A percentile compares a stretch with the other conserved stretches of the same genome.
Evolutionary conservation across 768 basidiomycete species (phyloP).

Genomic region (Thelephora aurantiotincta): DNA sequence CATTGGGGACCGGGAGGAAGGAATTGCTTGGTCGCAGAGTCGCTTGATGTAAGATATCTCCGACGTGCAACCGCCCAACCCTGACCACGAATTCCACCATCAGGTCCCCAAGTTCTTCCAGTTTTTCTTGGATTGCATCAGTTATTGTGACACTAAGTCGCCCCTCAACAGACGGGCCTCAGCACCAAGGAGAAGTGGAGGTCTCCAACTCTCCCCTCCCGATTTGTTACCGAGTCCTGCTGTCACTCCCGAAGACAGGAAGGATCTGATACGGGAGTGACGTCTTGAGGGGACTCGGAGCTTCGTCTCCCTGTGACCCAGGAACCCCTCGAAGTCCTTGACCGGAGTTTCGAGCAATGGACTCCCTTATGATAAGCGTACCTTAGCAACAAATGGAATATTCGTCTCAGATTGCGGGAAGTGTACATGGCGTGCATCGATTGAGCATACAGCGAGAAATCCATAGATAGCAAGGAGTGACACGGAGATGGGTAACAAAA

Average conservation of each 20-base stretch:
- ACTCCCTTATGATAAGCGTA: too few relatives aligned
- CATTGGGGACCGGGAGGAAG: slow-evolving; percentile 62
- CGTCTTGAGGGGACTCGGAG: too few relatives aligned
- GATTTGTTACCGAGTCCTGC: too few relatives aligned
- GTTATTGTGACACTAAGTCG: slow-evolving; percentile 41
- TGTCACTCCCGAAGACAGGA: too few relatives aligned
- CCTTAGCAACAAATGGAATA: too few relatives aligned
- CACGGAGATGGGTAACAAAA: slow-evolving; percentile 2
- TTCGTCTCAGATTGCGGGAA: background rate
- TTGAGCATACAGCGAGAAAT: background rate
- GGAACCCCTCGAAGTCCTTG: too few relatives aligned
- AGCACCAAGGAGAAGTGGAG: background rate
- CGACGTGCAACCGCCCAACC: background rate
- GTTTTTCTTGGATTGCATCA: slow-evolving; percentile 45
- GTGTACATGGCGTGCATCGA: slow-evolving; percentile 1
- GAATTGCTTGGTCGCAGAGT: slow-evolving; percentile 61
- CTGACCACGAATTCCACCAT: slow-evolving; percentile 2
- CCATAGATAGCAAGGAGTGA: background rate
- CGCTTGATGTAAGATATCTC: slow-evolving; percentile 41
- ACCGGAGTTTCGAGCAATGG: too few relatives aligned
- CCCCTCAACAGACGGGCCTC: slow-evolving; percentile 33
- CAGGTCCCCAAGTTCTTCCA: slow-evolving; percentile 56
- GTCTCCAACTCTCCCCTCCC: too few relatives aligned
- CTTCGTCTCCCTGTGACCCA: too few relatives aligned
- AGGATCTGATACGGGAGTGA: too few relatives aligned